A percentile compares a stretch with the other conserved stretches of the same genome.
Conservation (phyloP, 2,329 filamentous ascomycete species). For the Cordyceps cateniannulata region DNA sequence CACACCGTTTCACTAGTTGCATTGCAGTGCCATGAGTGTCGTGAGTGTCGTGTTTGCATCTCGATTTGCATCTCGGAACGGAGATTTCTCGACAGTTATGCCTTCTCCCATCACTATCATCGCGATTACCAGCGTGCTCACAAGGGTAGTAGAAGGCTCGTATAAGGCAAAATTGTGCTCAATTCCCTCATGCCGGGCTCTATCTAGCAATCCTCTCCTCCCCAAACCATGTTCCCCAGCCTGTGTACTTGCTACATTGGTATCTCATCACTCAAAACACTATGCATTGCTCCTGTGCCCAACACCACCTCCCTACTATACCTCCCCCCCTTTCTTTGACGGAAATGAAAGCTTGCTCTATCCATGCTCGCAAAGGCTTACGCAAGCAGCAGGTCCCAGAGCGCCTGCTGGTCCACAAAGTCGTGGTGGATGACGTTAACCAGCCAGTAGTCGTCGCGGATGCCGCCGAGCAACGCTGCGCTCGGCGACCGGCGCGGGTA, state of each 20-base stretch:
- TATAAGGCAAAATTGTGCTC: too few species aligned
- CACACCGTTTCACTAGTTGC: too few species aligned
- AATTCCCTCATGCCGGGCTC: too few species aligned
- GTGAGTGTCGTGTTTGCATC: too few species aligned
- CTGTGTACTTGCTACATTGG: not conserved
- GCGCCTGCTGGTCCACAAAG: conserved; percentile 60
- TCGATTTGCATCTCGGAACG: not conserved
- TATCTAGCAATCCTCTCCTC: too few species aligned
- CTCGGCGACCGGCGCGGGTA: conserved; percentile 71
- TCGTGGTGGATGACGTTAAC: conserved; percentile 87
- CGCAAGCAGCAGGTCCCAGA: conserved; percentile 60
- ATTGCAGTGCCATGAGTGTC: too few species aligned
- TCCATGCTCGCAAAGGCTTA: not conserved
- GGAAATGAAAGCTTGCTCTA: too few species aligned
- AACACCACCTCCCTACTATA: not conserved
- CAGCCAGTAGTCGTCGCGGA: conserved; percentile 71
- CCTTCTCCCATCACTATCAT: too few species aligned
- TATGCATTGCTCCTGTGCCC: not conserved
- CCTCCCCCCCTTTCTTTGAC: too few species aligned
- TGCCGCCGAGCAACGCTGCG: conserved; percentile 60
- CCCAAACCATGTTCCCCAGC: too few species aligned
- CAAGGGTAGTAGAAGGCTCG: too few species aligned
- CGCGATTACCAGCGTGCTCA: too few species aligned
- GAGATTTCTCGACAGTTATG: not conserved
- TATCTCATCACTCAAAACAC: not conserved